Evolutionary conservation across 2,329 filamentous ascomycete genomes (phyloP).

Genomic region (Acrocalymma vagum): DNA sequence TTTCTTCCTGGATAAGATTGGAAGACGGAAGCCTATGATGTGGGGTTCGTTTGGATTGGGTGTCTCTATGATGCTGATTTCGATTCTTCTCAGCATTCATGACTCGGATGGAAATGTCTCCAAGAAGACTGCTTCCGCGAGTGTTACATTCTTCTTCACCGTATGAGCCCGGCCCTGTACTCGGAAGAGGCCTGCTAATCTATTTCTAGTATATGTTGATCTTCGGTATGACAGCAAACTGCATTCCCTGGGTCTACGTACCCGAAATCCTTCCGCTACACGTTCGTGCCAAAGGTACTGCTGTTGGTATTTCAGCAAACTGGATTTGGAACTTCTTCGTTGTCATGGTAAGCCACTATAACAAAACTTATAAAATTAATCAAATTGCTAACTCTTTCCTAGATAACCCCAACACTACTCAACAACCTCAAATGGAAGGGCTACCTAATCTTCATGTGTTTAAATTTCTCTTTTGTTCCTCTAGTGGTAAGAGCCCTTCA

Average conservation of each 20-base stretch:
- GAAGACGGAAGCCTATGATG: slow-evolving; percentile 41
- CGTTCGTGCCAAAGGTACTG: slow-evolving; percentile 59
- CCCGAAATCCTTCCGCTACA: slow-evolving; percentile 61
- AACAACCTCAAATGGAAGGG: slow-evolving; percentile 59
- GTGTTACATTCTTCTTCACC: slow-evolving; percentile 61
- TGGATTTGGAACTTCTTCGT: slow-evolving; percentile 61
- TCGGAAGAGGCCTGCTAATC: neutral
- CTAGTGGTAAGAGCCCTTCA: slow-evolving; percentile 42
- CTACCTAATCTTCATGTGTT: slow-evolving; percentile 62
- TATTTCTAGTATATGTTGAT: slow-evolving; percentile 30
- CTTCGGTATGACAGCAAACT: slow-evolving; percentile 34
- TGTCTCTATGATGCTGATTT: slow-evolving; percentile 39
- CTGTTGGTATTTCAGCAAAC: slow-evolving; percentile 59
- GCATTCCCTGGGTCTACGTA: slow-evolving; percentile 60
- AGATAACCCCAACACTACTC: slow-evolving; percentile 61
- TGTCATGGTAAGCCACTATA: too few relatives aligned
- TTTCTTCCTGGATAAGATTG: slow-evolving; percentile 47
- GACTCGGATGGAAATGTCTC: slow-evolving; percentile 36
- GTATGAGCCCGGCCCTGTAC: slow-evolving; percentile 21
- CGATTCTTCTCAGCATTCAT: slow-evolving; percentile 55
- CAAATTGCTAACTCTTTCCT: too few relatives aligned
- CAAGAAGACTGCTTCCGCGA: slow-evolving; percentile 54
- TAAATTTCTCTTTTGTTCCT: slow-evolving; percentile 56
- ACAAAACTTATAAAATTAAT: too few relatives aligned
- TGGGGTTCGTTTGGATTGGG: slow-evolving; percentile 42